phyloP scores from a whole-genome alignment of 208 protist species.

The Trypanosomatidae sp. region DNA sequence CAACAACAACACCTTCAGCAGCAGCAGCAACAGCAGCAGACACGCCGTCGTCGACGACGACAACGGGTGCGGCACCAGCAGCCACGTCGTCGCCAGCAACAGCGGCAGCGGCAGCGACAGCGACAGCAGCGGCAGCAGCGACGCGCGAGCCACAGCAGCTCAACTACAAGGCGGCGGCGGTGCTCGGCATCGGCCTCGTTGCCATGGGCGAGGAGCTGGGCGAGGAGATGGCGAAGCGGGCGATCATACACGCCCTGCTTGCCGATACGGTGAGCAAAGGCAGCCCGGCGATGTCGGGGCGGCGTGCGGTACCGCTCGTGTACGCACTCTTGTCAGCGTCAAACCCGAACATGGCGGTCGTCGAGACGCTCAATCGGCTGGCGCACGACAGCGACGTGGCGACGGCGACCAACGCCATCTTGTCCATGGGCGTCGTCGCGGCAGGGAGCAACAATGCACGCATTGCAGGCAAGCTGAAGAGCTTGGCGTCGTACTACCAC shows the following conservation, averaged over 20 bases:
- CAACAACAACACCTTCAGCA: slow-evolving; percentile 7
- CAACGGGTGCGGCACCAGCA: slow-evolving; percentile 14
- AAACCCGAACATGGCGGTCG: slow-evolving; percentile 93
- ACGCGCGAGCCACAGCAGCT: slow-evolving; percentile 8
- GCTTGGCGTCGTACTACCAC: slow-evolving; percentile 94
- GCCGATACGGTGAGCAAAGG: slow-evolving; percentile 79
- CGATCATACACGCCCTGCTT: slow-evolving; percentile 95
- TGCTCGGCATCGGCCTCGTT: slow-evolving; percentile 96
- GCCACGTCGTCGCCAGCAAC: slow-evolving; percentile 4
- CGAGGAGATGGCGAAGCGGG: slow-evolving; percentile 95
- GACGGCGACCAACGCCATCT: slow-evolving; percentile 92
- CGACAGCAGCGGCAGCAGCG: neutral
- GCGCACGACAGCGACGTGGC: slow-evolving; percentile 94
- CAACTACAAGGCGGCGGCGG: slow-evolving; percentile 91
- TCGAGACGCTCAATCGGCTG: slow-evolving; percentile 97
- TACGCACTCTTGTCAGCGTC: slow-evolving; percentile 94
- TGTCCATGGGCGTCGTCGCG: slow-evolving; percentile 93
- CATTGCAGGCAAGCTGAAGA: slow-evolving; percentile 90
- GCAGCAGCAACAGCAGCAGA: slow-evolving; percentile 4
- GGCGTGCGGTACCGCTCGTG: slow-evolving; percentile 96
- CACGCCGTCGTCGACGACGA: neutral
- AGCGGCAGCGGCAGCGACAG: slow-evolving; percentile 1
- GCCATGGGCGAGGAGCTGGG: slow-evolving; percentile 97
- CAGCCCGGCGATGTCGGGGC: slow-evolving; percentile 60
- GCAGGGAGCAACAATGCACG: slow-evolving; percentile 98